These are phyloP conservation scores for Ricinus communis DNA, from an alignment of 345 rosid genomes.

Conservation along the genomic window DNA sequence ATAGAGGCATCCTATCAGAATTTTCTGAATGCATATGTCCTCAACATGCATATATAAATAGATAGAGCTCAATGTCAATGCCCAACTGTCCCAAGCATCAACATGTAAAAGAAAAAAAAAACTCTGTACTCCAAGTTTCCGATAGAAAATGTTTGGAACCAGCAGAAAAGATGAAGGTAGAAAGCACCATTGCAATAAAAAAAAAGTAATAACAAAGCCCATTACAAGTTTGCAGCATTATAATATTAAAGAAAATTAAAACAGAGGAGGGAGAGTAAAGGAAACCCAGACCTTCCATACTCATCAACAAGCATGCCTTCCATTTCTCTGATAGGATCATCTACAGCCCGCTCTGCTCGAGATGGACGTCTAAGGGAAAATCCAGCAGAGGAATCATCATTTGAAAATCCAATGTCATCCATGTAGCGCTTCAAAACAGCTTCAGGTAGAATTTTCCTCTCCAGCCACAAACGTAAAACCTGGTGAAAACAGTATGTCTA, in stretches of 20 bases:
- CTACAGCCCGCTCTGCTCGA: conserved; percentile 84
- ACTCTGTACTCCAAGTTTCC: too few relatives aligned
- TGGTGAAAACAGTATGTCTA: conserved; percentile 33
- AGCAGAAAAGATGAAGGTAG: neutral
- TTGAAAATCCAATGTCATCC: conserved; percentile 79
- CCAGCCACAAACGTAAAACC: conserved; percentile 92
- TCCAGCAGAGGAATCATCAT: conserved; percentile 60
- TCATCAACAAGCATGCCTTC: conserved; percentile 99
- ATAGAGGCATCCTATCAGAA: too few relatives aligned
- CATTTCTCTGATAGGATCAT: conserved; percentile 96
- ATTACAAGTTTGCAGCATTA: neutral
- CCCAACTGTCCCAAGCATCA: too few relatives aligned
- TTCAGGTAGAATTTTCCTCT: conserved; percentile 85
- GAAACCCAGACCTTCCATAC: conserved; percentile 82
- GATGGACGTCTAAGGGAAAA: conserved; percentile 78
- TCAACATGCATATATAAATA: too few relatives aligned
- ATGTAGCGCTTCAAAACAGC: conserved; percentile 68
- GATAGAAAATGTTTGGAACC: too few relatives aligned
- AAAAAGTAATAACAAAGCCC: neutral
- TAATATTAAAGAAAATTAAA: neutral
- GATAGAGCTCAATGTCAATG: too few relatives aligned
- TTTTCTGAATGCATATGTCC: too few relatives aligned
- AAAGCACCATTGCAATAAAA: neutral
- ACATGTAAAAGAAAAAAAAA: too few relatives aligned
- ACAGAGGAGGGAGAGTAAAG: neutral